These are phyloP conservation scores for Leccinum broughii DNA, from an alignment of 768 basidiomycete genomes.

Conservation along the genomic window DNA sequence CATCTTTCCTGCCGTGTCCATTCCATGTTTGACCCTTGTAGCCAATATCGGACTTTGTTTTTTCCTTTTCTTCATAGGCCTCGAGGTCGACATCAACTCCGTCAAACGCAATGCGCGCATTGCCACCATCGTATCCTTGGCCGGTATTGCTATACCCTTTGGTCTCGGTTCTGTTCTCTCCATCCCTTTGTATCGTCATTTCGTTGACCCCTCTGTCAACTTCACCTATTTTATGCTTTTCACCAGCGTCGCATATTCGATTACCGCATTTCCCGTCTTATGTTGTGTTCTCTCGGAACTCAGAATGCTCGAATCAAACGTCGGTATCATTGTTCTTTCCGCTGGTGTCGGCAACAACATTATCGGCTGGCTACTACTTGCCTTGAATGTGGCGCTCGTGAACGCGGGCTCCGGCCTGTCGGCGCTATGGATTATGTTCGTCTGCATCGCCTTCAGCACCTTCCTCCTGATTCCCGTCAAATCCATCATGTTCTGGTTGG, in stretches of 20 bases:
- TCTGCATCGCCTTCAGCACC: constrained; percentile 78
- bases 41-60: constrained; percentile 88
- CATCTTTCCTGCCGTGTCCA: constrained; percentile 75
- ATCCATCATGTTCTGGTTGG: constrained; percentile 65
- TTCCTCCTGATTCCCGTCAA: constrained; percentile 72
- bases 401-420: constrained; percentile 82
- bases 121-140: constrained; percentile 68
- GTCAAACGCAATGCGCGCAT: constrained; percentile 76
- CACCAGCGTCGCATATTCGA: constrained; percentile 87
- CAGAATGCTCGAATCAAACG: constrained; percentile 86
- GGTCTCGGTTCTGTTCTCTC: constrained; percentile 75
- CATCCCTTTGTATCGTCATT: constrained; percentile 52
- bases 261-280: constrained; percentile 84
- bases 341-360: constrained; percentile 92
- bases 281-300: constrained; percentile 89
- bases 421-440: constrained; percentile 82
- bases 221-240: constrained; percentile 96
- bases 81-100: constrained; percentile 81
- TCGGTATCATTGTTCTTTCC: constrained; percentile 90
- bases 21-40: constrained; percentile 78
- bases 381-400: constrained; percentile 88
- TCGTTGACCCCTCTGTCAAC: constrained; percentile 62
- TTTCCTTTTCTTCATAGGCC: constrained; percentile 90
- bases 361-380: constrained; percentile 85
- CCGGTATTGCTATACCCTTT: constrained; percentile 88